Evolutionary conservation across 1,284 basidiomycete species (phyloP).

Genomic region (Amylostereum areolatum): DNA sequence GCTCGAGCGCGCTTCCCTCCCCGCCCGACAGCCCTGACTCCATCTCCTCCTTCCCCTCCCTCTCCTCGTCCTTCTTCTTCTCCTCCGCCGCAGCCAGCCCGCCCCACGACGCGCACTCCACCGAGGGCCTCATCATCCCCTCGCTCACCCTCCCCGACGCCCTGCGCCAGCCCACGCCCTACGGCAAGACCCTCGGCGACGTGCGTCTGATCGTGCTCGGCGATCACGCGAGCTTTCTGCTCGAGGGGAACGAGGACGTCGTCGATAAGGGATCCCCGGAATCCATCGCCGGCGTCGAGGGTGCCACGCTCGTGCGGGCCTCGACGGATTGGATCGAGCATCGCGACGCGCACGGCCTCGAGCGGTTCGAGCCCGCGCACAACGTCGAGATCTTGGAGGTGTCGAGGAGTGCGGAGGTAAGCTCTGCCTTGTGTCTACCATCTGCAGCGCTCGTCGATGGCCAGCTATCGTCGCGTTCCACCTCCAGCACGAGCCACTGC

Average conservation of each 20-base stretch:
- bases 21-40: conserved; percentile 54
- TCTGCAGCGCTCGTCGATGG: too few relatives aligned
- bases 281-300: conserved; percentile 31
- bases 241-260: conserved; percentile 60
- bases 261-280: conserved; percentile 57
- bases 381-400: conserved; percentile 58
- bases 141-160: conserved; percentile 58
- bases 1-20: conserved; percentile 40
- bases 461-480: too few relatives aligned
- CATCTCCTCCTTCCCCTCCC: conserved; percentile 63
- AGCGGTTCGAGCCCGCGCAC: conserved; percentile 53
- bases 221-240: conserved; percentile 34
- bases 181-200: conserved; percentile 60
- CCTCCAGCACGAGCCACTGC: too few relatives aligned
- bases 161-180: conserved; percentile 50
- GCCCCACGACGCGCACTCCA: conserved; percentile 35
- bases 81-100: conserved; percentile 63
- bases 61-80: conserved; percentile 73
- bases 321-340: conserved; percentile 69
- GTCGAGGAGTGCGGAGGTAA: conserved; percentile 20
- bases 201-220: conserved; percentile 50
- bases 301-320: conserved; percentile 35
- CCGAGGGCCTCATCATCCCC: conserved; percentile 59
- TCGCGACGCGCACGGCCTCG: conserved; percentile 54
- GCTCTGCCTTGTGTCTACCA: too few relatives aligned